Evolutionary conservation across 371 early-diverging fungal genomes (phyloP).

Genomic region (Rhizopus delemar): DNA sequence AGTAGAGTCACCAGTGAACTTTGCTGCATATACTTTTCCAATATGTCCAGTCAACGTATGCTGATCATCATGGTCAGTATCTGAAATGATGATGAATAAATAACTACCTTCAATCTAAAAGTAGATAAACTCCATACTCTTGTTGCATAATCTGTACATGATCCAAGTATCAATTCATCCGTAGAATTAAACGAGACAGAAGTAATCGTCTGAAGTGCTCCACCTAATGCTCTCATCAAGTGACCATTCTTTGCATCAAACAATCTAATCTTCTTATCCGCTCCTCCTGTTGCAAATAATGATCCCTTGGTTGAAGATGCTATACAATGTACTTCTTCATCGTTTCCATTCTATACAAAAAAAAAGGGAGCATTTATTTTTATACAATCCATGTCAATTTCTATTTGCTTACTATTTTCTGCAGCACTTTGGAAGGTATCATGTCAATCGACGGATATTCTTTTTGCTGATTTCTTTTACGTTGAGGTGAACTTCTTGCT

Average conservation of each 20-base stretch:
- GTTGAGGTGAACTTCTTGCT: constrained; percentile 27
- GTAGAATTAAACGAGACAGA: constrained; percentile 78
- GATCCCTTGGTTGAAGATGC: constrained; percentile 72
- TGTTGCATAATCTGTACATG: constrained; percentile 89
- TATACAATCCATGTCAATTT: constrained; percentile 17
- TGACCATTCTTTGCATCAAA: constrained; percentile 79
- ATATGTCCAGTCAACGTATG: constrained; percentile 95
- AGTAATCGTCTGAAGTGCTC: constrained; percentile 83
- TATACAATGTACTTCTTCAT: constrained; percentile 83
- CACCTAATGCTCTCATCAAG: constrained; percentile 67
- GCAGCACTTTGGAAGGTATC: constrained; percentile 17
- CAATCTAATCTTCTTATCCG: constrained; percentile 84
- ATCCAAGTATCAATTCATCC: constrained; percentile 79
- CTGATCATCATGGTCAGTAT: constrained; percentile 34
- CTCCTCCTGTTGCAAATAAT: constrained; percentile 85
- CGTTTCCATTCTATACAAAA: constrained; percentile 57
- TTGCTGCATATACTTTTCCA: constrained; percentile 87
- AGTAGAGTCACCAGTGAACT: constrained; percentile 78
- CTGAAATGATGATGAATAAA: no score
- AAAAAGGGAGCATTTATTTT: not conserved
- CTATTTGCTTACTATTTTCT: constrained; percentile 10
- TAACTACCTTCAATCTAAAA: constrained; percentile 60
- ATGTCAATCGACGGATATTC: constrained; percentile 5
- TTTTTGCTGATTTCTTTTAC: constrained; percentile 20
- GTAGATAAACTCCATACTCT: constrained; percentile 86